phyloP scores from a whole-genome alignment of 805 yeast species.

The Cyberlindnera saturnus region DNA sequence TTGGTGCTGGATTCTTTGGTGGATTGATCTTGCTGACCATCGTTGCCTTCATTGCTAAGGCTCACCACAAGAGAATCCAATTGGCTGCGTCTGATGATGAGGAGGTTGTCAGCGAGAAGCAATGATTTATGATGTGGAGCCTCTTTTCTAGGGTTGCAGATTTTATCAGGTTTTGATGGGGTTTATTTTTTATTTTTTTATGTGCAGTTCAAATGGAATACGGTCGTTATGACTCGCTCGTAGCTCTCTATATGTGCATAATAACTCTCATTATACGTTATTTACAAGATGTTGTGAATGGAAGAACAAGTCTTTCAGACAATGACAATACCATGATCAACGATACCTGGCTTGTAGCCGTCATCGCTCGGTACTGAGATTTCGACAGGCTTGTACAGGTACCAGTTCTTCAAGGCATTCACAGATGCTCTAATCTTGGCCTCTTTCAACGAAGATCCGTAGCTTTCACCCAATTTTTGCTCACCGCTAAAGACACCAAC shows the following conservation, averaged over 20 bases:
- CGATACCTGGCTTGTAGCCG: slow-evolving; percentile 31
- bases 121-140: neutral
- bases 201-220: neutral
- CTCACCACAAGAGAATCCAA: slow-evolving; percentile 1
- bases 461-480: slow-evolving; percentile 86
- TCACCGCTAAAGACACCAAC: slow-evolving; percentile 88
- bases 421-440: slow-evolving; percentile 92
- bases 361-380: slow-evolving; percentile 58
- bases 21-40: slow-evolving; percentile 5
- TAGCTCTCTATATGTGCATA: neutral
- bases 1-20: slow-evolving; percentile 6
- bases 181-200: neutral
- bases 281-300: neutral
- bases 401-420: slow-evolving; percentile 85
- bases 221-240: neutral
- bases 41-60: slow-evolving; percentile 2
- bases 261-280: neutral
- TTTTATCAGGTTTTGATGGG: neutral
- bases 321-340: slow-evolving; percentile 40
- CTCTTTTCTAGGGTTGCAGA: neutral
- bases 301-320: slow-evolving; percentile 22
- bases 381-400: slow-evolving; percentile 77
- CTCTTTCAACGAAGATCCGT: slow-evolving; percentile 83
- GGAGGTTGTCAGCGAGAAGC: slow-evolving; percentile 6
- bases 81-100: slow-evolving; percentile 4